Evolutionary conservation across 805 yeast genomes (phyloP), one percentile per base, ranked within the genome.

Genomic region (Yarrowia divulgata): DNA sequence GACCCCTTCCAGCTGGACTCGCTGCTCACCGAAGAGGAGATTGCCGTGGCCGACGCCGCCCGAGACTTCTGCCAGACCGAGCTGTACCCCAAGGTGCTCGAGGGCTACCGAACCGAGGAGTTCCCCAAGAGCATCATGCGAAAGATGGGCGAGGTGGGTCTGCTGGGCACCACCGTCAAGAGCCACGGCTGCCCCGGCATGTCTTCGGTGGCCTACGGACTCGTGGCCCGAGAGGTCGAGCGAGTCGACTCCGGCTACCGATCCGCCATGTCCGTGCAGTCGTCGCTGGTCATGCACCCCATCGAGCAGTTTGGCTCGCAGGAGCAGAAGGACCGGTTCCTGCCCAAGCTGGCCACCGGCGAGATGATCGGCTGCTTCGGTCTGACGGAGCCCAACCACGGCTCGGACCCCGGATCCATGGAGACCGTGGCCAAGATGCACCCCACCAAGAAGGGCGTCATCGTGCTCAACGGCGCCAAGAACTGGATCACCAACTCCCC

Each of bases 311-410:
- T 81, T 69, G 84, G 83, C 29, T 74, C 81, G 13, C 77, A 75
- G 70, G 83, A 79, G 72, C 80, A 76, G 72, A 81, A 81, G 75
- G 79, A 81, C 60, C 74, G 81, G 34, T 78, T 77, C 64, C 71
- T 81, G 68, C 83, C 84, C 14, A 69, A 70, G 34, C 77, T 81
- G 62, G 82, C 82, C 2, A 70, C 78, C 8, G 84, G 83, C 9
- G 83, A 81, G 70, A 73, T 81, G n/a, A 74, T 81, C 16, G 90
- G 90, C 49, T 85, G 89, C 77, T 87, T 87, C 73, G 90, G 88
- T 40, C 83, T 87, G 79, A 87, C 90, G 46, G 90, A 87, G 77
- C 86, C 88, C 74, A 87, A 86, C 72, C 89, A 87, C 74, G 87
- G 87, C 70, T 85, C 88, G 32, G 87, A 85, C 73, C 88, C 87